These are phyloP conservation scores for Canavalia ensiformis DNA, from an alignment of 306 rosid species.

Conservation along the genomic window DNA sequence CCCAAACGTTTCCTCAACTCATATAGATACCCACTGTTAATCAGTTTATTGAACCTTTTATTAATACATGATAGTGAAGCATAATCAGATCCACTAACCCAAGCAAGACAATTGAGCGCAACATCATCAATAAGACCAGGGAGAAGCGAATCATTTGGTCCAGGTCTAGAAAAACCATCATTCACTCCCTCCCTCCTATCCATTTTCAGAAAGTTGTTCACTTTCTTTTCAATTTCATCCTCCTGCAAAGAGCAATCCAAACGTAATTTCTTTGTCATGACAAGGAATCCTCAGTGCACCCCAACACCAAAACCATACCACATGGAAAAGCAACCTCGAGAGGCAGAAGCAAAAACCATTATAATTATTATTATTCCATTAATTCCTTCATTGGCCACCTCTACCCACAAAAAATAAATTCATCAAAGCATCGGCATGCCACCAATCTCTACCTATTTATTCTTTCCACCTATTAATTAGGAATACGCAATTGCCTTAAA, in stretches of 20 bases:
- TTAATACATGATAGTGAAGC: conserved; percentile 72
- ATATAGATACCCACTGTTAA: conserved; percentile 74
- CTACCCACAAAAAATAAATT: conserved; percentile 48
- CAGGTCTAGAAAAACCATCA: conserved; percentile 66
- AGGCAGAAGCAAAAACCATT: conserved; percentile 42
- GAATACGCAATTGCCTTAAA: conserved; percentile 42
- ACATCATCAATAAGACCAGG: conserved; percentile 91
- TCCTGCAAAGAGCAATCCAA: conserved; percentile 53
- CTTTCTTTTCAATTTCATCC: conserved; percentile 56
- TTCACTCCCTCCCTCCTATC: conserved; percentile 57
- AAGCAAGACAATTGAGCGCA: conserved; percentile 81
- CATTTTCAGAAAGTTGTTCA: conserved; percentile 49
- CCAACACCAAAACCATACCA: conserved; percentile 51
- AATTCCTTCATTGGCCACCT: conserved; percentile 41
- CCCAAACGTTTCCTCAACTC: conserved; percentile 74
- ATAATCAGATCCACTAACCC: conserved; percentile 74
- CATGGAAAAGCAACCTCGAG: conserved; percentile 45
- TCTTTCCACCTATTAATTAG: conserved; percentile 47
- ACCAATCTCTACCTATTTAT: conserved; percentile 54
- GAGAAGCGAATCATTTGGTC: conserved; percentile 80
- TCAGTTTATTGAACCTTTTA: conserved; percentile 66
- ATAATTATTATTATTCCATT: conserved; percentile 21
- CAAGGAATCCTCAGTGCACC: conserved; percentile 57
- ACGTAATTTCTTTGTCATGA: conserved; percentile 54
- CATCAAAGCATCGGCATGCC: conserved; percentile 56